These are phyloP conservation scores for Cucurbita ficifolia DNA, from an alignment of 306 rosid species.

Conservation along the genomic window DNA sequence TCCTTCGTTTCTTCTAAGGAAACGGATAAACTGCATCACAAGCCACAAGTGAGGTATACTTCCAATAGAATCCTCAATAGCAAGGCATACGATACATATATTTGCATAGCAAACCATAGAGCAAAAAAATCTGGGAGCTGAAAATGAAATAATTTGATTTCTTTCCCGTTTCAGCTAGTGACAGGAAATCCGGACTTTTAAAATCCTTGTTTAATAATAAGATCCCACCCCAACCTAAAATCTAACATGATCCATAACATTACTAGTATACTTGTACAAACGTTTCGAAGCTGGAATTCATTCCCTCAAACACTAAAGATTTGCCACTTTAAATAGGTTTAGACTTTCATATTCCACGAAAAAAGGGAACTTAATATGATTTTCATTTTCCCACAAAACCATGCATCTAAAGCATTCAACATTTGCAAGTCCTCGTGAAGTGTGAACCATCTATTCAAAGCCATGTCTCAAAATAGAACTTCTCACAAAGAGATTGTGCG, in stretches of 20 bases:
- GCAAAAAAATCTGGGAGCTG: not conserved
- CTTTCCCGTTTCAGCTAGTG: not conserved
- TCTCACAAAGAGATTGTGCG: too few relatives aligned
- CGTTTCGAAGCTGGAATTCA: not conserved
- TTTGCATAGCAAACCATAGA: not conserved
- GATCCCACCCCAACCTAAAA: not conserved
- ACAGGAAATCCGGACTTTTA: not conserved
- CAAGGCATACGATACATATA: not conserved
- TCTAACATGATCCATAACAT: not conserved
- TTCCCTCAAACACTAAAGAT: not conserved
- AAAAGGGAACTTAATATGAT: not conserved
- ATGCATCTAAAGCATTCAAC: not conserved
- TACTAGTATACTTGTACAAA: not conserved
- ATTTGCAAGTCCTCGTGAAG: not conserved
- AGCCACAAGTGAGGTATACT: conserved; percentile 17
- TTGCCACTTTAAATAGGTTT: not conserved
- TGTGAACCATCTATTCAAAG: not conserved
- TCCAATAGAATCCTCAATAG: not conserved
- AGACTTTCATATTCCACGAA: not conserved
- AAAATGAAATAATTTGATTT: not conserved
- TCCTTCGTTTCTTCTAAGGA: conserved; percentile 83
- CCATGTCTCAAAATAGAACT: not conserved
- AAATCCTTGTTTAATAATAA: not conserved
- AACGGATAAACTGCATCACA: conserved; percentile 79
- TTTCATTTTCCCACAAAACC: not conserved